These are phyloP conservation scores for Harrya chromipes DNA, from an alignment of 768 basidiomycete species.

Conservation along the genomic window DNA sequence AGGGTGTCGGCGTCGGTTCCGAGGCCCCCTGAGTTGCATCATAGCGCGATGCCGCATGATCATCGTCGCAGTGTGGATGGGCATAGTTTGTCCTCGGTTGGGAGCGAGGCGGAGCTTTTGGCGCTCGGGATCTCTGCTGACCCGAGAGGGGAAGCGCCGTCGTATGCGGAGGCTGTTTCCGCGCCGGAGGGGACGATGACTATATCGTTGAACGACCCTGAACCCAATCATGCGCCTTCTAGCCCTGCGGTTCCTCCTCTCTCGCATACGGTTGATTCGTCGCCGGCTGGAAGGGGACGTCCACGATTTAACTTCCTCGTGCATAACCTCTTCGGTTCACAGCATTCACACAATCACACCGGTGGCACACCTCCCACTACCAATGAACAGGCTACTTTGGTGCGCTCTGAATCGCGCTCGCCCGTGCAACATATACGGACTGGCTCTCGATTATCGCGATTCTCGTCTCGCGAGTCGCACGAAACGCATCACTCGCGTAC, in stretches of 20 bases:
- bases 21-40: constrained; percentile 14
- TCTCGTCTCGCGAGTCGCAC: constrained; percentile 23
- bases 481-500: constrained; percentile 22
- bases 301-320: constrained; percentile 49
- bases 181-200: constrained; percentile 4
- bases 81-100: constrained; percentile 20
- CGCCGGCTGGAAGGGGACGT: constrained; percentile 13
- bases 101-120: constrained; percentile 23
- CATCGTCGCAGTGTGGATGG: constrained; percentile 15
- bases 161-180: constrained; percentile 53
- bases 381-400: constrained; percentile 7
- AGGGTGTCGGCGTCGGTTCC: constrained; percentile 2
- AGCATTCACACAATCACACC: constrained; percentile 23
- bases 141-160: constrained; percentile 61
- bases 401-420: constrained; percentile 21
- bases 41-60: background rate
- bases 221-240: constrained; percentile 7
- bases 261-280: background rate
- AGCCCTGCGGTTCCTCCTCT: background rate
- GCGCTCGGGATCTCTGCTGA: constrained; percentile 24
- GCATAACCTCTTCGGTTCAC: constrained; percentile 38
- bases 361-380: constrained; percentile 14
- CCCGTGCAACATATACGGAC: constrained; percentile 11
- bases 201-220: constrained; percentile 21
- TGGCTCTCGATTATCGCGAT: constrained; percentile 21